Base-by-base conservation (phyloP, 352 stramenopile species). In the Globisporangium solare region DNA sequence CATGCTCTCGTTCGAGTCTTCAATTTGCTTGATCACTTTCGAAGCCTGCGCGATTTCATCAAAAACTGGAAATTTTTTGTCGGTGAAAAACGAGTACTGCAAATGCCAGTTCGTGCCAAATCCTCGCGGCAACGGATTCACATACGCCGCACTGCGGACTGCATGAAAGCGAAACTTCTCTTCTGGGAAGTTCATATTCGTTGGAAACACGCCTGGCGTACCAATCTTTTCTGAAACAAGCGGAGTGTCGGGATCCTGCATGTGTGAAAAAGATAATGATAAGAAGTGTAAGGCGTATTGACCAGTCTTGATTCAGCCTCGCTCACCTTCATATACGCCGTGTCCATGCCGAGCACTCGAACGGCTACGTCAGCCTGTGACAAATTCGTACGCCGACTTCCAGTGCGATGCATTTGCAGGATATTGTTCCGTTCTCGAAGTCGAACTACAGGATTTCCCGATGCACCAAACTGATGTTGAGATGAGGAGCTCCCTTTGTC, bases 51-150 rank as follows among this genome's bases (percentile, higher is more conserved):
- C 67, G 1, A 90, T 46, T 46, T 87, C 71, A 41, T 95, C 81
- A 70, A 93, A 93, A 53, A 88, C 68, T 0, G 76, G 69, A 31
- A 86, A 69, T 15, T 79, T 80, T 51, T 87, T 92, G 64, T 93
- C 79, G 14, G 74, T 87, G 66, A 95, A 95, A 27, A 76, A 79
- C 24, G 83, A 91, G 54, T 94, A 94, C 55, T 94, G 85, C 41
- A 86, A 56, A 64, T 94, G 85, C 85, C 80, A 92, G 53, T 89
- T 81, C 53, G 76, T 71, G 13, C 79, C 83, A 50, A 94, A 91
- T 0, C 82, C 85, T n/a, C 79, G 70, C 6, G 85, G 82, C 27
- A 90, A 54, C 6, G 74, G 76, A 60, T 81, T 91, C 52, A 94
- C 83, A 61, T 80, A 94, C n/a, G 85, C 76, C 3, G 71, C 66